Base-by-base conservation (phyloP, 1,284 basidiomycete species). In the Rhodotorula sp. region DNA sequence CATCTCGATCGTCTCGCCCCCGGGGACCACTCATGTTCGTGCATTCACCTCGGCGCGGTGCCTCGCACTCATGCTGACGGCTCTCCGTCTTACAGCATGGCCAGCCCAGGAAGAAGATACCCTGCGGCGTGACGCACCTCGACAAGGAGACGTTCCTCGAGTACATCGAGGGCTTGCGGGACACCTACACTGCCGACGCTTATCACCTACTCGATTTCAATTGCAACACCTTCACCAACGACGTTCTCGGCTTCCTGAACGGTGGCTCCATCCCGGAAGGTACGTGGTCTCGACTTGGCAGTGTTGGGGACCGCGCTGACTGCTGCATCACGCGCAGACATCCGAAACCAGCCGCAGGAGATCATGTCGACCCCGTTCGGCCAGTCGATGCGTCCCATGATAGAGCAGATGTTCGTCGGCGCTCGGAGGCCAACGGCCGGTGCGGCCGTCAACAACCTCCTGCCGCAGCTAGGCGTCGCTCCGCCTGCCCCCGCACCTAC, bases 311-410 rank as follows among this genome's bases (percentile, higher is more conserved):
- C 25, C 46, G 4, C 25, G 14, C 41, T 23, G 21, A 41, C 27
- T 34, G 34, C 8, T 7, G 21, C 46, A 9, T 7, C 27, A 3
- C 10, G 16, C 7, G 66, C 65, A 10, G 78, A 81, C 56, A 81
- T 81, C 25, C 63, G 75, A 4, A 61, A 68, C 49, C 67, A 68
- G n/a, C 80, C 82, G 3, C 67, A 73, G 60, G 78, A 80, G 63
- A 79, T 82, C 68, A 79, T 82, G 58, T 65, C 76, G 44, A 82
- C 82, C 1, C 82, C 82, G 2, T 82, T 83, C 27, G 82, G 81
- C 3, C 76, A 78, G 61, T 74, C 77, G 61, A 71, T 82, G 72
- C 75, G 77, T 0, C 81, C 81, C 2, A 81, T 80, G 77, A 82
- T 82, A 61, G 81, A 82, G 60, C 70, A 76, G 46, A 74, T 76